Evolutionary conservation across 1,284 basidiomycete species (phyloP), one percentile per base, ranked within the genome.

Genomic region (Lignosus rhinocerotis): DNA sequence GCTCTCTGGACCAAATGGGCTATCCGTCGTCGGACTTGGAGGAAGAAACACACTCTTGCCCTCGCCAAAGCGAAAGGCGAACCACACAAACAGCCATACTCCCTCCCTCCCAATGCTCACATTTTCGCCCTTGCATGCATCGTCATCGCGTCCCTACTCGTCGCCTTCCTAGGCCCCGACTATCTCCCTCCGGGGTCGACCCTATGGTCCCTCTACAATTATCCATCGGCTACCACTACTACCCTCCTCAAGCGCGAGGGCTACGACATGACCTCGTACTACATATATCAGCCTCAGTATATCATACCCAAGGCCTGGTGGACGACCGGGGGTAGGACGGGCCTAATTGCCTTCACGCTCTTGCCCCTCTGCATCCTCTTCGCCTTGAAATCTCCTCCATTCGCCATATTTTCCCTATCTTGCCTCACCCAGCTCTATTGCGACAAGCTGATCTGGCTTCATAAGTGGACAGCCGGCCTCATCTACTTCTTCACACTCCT

Each of bases 321-420:
- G 93, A 89, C 91, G 0, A 78, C 85, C 0, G 89, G 87, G 16
- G 84, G 83, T 32, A 79, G 93, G 21, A 83, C 86, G 9, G 93
- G 93, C 1, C 78, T 90, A 59, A 87, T 94, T 56, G 85, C 90
- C 2, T 94, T 92, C 67, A 86, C 90, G 1, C 78, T 94, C 32
- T 78, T 92, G 32, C 93, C 93, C 0, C 79, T 94, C 16, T 85
- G 86, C 55, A 78, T 94, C 55, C 77, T 93, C 10, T 81, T 94
- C 58, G 92, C 88, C 3, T 80, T 94, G 70, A 94, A 94, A 72
- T 80, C 89, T 3, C 86, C 89, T 11, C 93, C 93, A 0, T 88
- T 93, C 67, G 92, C 92, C 50, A 68, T 94, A 45, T 84, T 94
- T 66, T 85, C 92, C n/a, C 77, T 88, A 25, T 82, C 85, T 0